Conservation (phyloP, 768 basidiomycete genomes). For the Tricholoma hemisulphureum region DNA sequence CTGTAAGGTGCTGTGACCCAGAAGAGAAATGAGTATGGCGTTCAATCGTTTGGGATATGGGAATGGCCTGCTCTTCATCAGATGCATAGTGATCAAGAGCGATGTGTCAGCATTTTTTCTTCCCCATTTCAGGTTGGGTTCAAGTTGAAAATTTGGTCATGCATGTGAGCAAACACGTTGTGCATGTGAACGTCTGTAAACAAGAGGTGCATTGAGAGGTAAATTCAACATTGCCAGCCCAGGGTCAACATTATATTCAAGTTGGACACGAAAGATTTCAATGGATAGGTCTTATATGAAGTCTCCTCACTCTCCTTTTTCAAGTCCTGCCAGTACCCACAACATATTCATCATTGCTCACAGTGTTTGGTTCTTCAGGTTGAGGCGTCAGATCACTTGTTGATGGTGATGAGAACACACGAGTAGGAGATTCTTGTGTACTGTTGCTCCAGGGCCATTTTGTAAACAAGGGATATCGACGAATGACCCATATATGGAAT, state of each 20-base stretch:
- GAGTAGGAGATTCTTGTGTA: neutral
- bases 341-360: neutral
- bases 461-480: neutral
- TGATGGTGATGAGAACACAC: too few species aligned
- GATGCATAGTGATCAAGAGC: neutral
- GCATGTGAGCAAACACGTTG: too few species aligned
- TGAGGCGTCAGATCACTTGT: too few species aligned
- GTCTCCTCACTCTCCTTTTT: neutral
- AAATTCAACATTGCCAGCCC: neutral
- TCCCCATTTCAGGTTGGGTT: too few species aligned
- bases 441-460: neutral
- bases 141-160: too few species aligned
- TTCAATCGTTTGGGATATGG: neutral
- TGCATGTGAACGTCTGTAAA: neutral
- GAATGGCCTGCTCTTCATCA: neutral
- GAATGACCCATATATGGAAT: neutral
- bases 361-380: neutral
- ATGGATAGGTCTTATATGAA: too few species aligned
- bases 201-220: neutral
- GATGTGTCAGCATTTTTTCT: neutral
- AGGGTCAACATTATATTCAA: too few species aligned
- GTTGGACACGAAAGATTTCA: too few species aligned
- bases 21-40: neutral
- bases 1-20: neutral
- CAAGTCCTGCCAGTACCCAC: neutral